Base-by-base conservation (phyloP, 2,329 filamentous ascomycete genomes). In the Hypoxylon sp. region DNA sequence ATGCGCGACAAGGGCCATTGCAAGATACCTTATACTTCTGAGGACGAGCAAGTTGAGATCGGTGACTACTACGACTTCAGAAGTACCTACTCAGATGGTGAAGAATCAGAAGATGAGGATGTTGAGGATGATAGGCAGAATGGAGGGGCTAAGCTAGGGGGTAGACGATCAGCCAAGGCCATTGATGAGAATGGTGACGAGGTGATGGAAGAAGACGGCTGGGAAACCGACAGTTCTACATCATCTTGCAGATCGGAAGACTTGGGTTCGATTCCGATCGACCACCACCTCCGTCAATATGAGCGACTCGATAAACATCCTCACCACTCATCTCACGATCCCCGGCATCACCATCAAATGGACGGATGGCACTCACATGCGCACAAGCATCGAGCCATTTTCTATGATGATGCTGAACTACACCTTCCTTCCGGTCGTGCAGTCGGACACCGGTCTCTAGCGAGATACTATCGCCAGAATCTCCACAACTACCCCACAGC, bases 1-100 rank as follows among this genome's bases (percentile, higher is more conserved):
- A 99, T 99, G 96, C 90, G 93, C 45, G 96, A 99, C 77, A 95
- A 93, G 76, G 91, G 93, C 0, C 96, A 99, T 80, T 98, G 95
- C 85, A 97, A 94, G 86, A 96, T 99, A 71, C 94, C 93, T 0
- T 99, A 95, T 78, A 89, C 90, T 53, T 91, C 89, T 0, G 93
- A 97, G 76, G 90, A 91, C 33, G 93, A 98, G 75, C 93, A 97
- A 81, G 86, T 98, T 28, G 93, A 96, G 59, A 93, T 99, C 74
- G 96, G 96, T 60, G 93, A 98, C 70, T 97, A 93, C 78, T 99
- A 99, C 79, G 96, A 99, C 76, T 99, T 99, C 85, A 87, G 92
- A 70, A 92, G 92, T 80, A 97, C 96, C 1, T 99, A 99, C 78
- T 96, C 93, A 0, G 96, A 98, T 73, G 88, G 85, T 9, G 92